Percentiles rank a stretch among this genome's conserved stretches.
Evolutionary conservation across 768 basidiomycete genomes (phyloP).

Genomic region (Leccinum arenicola): DNA sequence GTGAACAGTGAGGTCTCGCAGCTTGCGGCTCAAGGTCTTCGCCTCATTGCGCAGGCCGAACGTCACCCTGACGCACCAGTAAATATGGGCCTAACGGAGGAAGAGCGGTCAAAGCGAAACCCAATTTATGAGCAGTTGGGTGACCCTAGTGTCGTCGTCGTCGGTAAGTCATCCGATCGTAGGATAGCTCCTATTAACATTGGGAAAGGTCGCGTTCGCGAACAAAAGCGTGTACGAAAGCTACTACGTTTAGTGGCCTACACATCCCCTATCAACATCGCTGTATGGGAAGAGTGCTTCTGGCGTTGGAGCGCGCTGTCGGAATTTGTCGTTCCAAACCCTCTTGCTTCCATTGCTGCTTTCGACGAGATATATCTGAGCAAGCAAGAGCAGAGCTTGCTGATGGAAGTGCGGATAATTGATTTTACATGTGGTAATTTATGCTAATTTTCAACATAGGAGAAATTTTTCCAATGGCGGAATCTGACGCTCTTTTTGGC

Average conservation of each 20-base stretch:
- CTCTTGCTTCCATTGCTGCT: slow-evolving; percentile 32
- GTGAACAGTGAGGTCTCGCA: slow-evolving; percentile 64
- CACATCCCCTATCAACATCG: slow-evolving; percentile 65
- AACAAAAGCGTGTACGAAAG: slow-evolving; percentile 79
- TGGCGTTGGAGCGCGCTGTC: slow-evolving; percentile 68
- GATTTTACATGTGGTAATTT: background rate
- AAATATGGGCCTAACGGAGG: slow-evolving; percentile 49
- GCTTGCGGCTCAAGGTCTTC: slow-evolving; percentile 65
- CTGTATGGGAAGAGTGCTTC: slow-evolving; percentile 83
- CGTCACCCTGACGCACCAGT: slow-evolving; percentile 56
- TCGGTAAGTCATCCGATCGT: slow-evolving; percentile 48
- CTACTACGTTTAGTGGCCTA: slow-evolving; percentile 61
- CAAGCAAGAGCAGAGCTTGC: slow-evolving; percentile 37
- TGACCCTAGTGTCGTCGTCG: slow-evolving; percentile 65
- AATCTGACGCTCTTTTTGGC: slow-evolving; percentile 79
- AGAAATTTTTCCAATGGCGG: slow-evolving; percentile 79
- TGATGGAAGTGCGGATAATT: slow-evolving; percentile 34
- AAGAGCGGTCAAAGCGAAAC: slow-evolving; percentile 65
- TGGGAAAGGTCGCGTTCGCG: slow-evolving; percentile 62
- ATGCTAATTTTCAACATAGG: slow-evolving; percentile 40
- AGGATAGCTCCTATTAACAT: slow-evolving; percentile 4
- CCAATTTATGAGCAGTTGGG: slow-evolving; percentile 78
- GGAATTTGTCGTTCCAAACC: slow-evolving; percentile 50
- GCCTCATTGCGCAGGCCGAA: slow-evolving; percentile 66
- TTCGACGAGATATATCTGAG: slow-evolving; percentile 35